Evolutionary conservation across 2,329 filamentous ascomycete species (phyloP).

Genomic region (Apiospora arundinis): DNA sequence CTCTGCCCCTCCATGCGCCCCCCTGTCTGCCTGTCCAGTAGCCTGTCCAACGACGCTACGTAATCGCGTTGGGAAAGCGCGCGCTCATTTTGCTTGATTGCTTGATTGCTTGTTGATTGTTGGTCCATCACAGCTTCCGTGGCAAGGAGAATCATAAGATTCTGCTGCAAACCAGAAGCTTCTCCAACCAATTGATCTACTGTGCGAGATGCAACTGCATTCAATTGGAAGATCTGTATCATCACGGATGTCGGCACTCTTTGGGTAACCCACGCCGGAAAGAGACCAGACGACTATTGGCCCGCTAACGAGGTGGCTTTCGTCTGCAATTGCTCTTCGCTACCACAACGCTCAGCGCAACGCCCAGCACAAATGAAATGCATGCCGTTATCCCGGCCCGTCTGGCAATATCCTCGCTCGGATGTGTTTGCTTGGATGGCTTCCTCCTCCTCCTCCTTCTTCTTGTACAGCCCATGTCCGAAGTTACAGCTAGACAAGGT

Average conservation of each 20-base stretch:
- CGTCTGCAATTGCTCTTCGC: background rate
- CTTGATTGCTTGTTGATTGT: background rate
- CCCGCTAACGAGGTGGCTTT: background rate
- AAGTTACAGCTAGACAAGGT: background rate
- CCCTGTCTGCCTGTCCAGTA: background rate
- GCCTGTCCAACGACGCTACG: background rate
- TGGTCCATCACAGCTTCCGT: background rate
- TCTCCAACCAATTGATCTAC: background rate
- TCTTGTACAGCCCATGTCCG: too few relatives aligned
- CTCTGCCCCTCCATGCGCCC: too few relatives aligned
- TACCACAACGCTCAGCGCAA: background rate
- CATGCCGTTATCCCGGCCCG: background rate
- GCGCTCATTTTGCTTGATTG: background rate
- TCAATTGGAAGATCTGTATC: background rate
- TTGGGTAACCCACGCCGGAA: background rate
- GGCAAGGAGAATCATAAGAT: slow-evolving; percentile 1
- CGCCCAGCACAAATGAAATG: background rate
- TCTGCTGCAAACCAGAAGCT: background rate
- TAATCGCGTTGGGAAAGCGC: background rate
- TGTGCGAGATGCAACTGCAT: slow-evolving; percentile 4
- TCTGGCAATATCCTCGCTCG: background rate
- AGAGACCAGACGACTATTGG: background rate
- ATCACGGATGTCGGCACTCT: slow-evolving; percentile 17
- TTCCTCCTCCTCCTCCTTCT: too few relatives aligned
- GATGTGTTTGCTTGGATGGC: background rate